Conservation (phyloP, 2,329 filamentous ascomycete genomes). For the Diplodia seriata region DNA sequence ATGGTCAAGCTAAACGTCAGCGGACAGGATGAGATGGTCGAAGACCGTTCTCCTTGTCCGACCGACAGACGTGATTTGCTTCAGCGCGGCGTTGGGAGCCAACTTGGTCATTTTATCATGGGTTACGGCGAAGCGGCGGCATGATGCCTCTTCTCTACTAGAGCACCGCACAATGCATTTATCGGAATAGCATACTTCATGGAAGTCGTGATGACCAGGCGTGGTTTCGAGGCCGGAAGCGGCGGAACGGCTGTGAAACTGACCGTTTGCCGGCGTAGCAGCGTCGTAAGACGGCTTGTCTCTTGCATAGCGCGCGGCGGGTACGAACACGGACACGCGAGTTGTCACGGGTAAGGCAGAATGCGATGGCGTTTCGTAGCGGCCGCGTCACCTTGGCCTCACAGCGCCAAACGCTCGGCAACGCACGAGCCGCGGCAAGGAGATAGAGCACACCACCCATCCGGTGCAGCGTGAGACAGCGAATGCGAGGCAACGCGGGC, state of each 20-base stretch:
- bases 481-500: not conserved
- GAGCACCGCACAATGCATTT: not conserved
- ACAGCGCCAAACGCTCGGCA: constrained; percentile 13
- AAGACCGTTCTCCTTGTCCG: not conserved
- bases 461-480: not conserved
- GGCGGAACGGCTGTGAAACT: not conserved
- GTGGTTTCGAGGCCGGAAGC: not conserved
- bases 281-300: not conserved
- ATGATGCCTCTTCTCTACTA: not conserved
- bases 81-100: constrained; percentile 20
- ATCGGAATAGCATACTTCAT: not conserved
- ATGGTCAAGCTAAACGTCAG: constrained; percentile 27
- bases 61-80: not conserved
- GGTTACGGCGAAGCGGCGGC: not conserved
- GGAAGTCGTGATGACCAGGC: not conserved
- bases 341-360: not conserved
- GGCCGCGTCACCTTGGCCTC: constrained; percentile 19
- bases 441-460: constrained; percentile 2
- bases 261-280: constrained; percentile 10
- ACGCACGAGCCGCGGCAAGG: constrained; percentile 18
- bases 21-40: constrained; percentile 9
- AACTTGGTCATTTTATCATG: not conserved
- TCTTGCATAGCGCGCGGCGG: constrained; percentile 19
- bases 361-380: constrained; percentile 7
- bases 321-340: constrained; percentile 27